These are phyloP conservation scores for Leccinum subgranulosum DNA, from an alignment of 768 basidiomycete genomes.

Conservation along the genomic window DNA sequence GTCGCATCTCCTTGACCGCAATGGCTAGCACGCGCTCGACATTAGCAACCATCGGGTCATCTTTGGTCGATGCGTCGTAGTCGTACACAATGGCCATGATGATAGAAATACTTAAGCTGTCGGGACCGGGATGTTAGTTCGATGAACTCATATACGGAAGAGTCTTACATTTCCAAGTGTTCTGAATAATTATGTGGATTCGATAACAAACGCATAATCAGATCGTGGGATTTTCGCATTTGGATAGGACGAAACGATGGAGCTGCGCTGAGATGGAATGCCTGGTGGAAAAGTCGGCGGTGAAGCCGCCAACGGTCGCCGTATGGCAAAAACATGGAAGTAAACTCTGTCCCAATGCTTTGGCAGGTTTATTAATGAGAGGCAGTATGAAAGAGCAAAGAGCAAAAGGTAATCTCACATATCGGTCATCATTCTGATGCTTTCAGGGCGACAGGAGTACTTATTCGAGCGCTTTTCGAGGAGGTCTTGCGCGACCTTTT, in stretches of 20 bases:
- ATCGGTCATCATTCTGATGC: constrained; percentile 13
- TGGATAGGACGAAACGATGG: constrained; percentile 33
- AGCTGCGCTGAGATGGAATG: constrained; percentile 3
- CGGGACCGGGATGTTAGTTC: neutral
- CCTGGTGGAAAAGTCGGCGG: neutral
- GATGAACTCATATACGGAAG: neutral
- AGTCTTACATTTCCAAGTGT: constrained; percentile 23
- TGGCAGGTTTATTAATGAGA: neutral
- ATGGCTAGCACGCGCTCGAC: constrained; percentile 12
- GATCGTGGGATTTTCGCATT: constrained; percentile 28
- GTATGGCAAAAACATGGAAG: neutral
- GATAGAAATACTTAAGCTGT: constrained; percentile 19
- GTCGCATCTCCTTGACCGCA: constrained; percentile 13
- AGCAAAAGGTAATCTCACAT: constrained; percentile 11
- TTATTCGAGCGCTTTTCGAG: constrained; percentile 20
- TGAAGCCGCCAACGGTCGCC: neutral
- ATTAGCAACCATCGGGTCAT: constrained; percentile 20
- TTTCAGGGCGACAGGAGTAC: constrained; percentile 25
- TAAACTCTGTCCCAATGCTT: constrained; percentile 23
- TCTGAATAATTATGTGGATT: constrained; percentile 20
- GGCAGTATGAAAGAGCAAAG: neutral
- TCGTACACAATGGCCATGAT: constrained; percentile 27
- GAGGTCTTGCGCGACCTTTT: constrained; percentile 23
- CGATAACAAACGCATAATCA: constrained; percentile 26
- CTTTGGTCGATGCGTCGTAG: constrained; percentile 11